A percentile compares a stretch with the other conserved stretches of the same genome.
Evolutionary conservation across 805 yeast genomes (phyloP).

Genomic region (Yamadazyma takamatsuzukensis): DNA sequence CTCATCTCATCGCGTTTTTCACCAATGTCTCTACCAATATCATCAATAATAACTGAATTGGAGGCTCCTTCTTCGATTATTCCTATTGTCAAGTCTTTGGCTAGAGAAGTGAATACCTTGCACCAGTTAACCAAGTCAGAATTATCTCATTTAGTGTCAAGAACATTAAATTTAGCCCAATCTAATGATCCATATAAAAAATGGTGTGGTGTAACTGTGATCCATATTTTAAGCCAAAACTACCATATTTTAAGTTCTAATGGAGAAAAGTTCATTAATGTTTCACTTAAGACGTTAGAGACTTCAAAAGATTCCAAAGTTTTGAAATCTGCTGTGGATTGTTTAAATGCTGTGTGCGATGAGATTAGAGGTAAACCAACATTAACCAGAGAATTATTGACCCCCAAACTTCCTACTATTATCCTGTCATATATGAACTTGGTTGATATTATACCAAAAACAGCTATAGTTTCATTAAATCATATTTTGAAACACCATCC

Average conservation of each 20-base stretch:
- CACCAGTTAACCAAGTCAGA: constrained; percentile 46
- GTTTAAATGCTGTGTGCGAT: constrained; percentile 38
- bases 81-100: constrained; percentile 29
- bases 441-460: constrained; percentile 24
- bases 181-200: constrained; percentile 35
- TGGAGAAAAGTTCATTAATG: constrained; percentile 37
- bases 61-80: constrained; percentile 24
- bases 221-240: constrained; percentile 40
- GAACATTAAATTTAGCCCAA: constrained; percentile 28
- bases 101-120: constrained; percentile 27
- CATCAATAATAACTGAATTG: constrained; percentile 16
- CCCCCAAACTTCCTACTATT: constrained; percentile 70
- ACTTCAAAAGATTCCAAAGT: constrained; percentile 30
- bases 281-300: constrained; percentile 39
- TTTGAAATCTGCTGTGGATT: constrained; percentile 34
- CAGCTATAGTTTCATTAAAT: constrained; percentile 31
- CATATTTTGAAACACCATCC: constrained; percentile 54
- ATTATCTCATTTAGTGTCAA: constrained; percentile 45
- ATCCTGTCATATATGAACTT: constrained; percentile 50
- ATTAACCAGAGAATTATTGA: constrained; percentile 75
- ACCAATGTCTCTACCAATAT: constrained; percentile 10
- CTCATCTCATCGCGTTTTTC: constrained; percentile 5
- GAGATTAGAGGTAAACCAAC: constrained; percentile 77
- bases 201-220: constrained; percentile 60
- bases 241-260: constrained; percentile 37